Evolutionary conservation across 2,329 filamentous ascomycete species (phyloP), one percentile per base, ranked within the genome.

Genomic region (Laburnicola sp.): DNA sequence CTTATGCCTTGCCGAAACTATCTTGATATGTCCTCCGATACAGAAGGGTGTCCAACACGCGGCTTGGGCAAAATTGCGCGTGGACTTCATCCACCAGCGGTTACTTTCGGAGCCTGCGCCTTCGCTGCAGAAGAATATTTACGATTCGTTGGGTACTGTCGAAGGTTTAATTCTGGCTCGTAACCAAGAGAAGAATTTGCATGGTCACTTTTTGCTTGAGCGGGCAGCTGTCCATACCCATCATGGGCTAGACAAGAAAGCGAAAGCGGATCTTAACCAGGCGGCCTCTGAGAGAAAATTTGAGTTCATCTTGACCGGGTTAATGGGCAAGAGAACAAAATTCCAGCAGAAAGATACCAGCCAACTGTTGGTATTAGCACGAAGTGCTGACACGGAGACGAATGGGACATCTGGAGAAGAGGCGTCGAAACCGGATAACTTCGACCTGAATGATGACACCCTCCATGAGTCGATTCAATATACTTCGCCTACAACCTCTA

Each of bases 391-490:
- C 3, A 52, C 60, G 32, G 53, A 61, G 6, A 50, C 46, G 6
- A 60, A 58, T 9, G 45, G 37, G 11, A 48, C 53, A 6, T 48
- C 55, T 3, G 50, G 61, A 38, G 57, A 60, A 32, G 51, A 34
- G 10, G 40, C 68, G 3, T 73, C 74, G 2, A 75, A 73, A 37
- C 91, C 91, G 0, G 82, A 87, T 60, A 86, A 87, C 2, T 71
- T 97, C 10, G 82, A 88, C 31, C 76, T 97, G 3, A 95, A 97
- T 66, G 89, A 99, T 63, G 94, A 99, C 68, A 97, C 94, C 0
- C 80, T 99, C 0, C 79, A 97, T 2, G 94, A 99, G 69, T 83
- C 85, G 2, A 93, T 99, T 34, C 81, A 87, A 0, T 99, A 97
- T 65, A 82, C 84, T 0, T 82, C 85, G 48, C 76, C 79, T 4